Evolutionary conservation across 2,329 filamentous ascomycete genomes (phyloP), one percentile per base, ranked within the genome.

Genomic region (Fusarium siculi): DNA sequence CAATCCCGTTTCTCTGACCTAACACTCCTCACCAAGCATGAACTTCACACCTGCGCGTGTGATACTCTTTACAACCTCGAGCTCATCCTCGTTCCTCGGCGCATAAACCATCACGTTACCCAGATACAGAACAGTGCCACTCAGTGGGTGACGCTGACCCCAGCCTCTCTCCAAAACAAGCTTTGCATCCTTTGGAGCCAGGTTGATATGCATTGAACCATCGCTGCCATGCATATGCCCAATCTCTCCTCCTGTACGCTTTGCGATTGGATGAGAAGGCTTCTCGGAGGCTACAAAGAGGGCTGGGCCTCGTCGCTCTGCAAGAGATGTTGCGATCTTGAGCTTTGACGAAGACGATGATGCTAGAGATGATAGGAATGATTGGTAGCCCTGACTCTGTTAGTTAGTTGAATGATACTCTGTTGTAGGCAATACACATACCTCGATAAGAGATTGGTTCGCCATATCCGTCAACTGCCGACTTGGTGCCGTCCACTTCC

Each of bases 101-200:
- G 71, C 70, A 44, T 73, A 73, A n/a, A 68, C 30, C 71, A 72
- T 74, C 34, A 68, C 18, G 21, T 71, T 44, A 14, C 71, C 71
- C 25, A 71, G 6, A n/a, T 73, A 73, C 39, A 73, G 25, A 34
- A 63, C 52, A 23, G 58, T 64, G 9, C 70, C 70, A 15, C 57
- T 62, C 23, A 73, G 25, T 4, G 71, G 70, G 47, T 74, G 71
- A 14, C 71, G 47, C n/a, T 73, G 61, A 12, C 70, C 70, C 66
- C 70, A 73, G 5, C 71, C 67, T 43, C 43, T 62, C 30, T 74
- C 65, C 8, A 68, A 28, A n/a, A 68, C 63, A 42, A 74, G 19
- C 39, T 61, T 73, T 4, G 71, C 70, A 46, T 73, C 70, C 40
- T 60, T 67, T 9, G 70, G 70, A 1, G 70, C 42, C 28, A 73